phyloP scores from a whole-genome alignment of 768 basidiomycete genomes.

The Filobasidium floriforme region DNA sequence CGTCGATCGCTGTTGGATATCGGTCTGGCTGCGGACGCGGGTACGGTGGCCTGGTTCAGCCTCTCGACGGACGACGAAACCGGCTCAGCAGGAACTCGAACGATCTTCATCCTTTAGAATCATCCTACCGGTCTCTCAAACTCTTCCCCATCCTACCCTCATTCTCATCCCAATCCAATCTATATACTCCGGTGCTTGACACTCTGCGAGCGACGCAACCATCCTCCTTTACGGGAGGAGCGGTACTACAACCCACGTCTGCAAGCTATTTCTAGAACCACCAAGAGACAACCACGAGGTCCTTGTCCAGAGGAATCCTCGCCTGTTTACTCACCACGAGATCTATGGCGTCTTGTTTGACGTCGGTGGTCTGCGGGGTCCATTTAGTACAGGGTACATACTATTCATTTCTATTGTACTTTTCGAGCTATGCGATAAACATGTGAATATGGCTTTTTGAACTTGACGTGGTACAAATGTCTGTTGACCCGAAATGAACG shows the following conservation, averaged over 20 bases:
- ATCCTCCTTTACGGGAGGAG: conserved; percentile 43
- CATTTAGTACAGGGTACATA: conserved; percentile 36
- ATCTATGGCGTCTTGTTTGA: conserved; percentile 21
- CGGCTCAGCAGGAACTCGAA: no score
- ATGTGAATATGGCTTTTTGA: no score
- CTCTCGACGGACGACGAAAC: no score
- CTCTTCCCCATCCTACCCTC: no score
- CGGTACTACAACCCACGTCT: conserved; percentile 54
- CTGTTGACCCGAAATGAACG: no score
- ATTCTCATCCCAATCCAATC: no score
- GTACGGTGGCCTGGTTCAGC: no score
- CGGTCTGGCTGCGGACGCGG: no score
- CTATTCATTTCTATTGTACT: conserved; percentile 8
- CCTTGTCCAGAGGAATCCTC: conserved; percentile 36
- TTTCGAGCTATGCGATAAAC: background rate
- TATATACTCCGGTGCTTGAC: conserved; percentile 73
- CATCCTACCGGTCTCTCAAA: no score
- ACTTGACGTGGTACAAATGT: no score
- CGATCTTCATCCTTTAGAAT: no score
- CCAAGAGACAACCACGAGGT: conserved; percentile 53
- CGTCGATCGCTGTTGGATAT: no score
- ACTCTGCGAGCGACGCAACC: conserved; percentile 67
- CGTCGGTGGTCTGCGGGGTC: conserved; percentile 29
- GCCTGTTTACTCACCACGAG: conserved; percentile 45
- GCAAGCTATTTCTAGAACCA: conserved; percentile 90